Evolutionary conservation across 345 rosid genomes (phyloP), one percentile per base, ranked within the genome.

Genomic region (Atalantia buxifolia): DNA sequence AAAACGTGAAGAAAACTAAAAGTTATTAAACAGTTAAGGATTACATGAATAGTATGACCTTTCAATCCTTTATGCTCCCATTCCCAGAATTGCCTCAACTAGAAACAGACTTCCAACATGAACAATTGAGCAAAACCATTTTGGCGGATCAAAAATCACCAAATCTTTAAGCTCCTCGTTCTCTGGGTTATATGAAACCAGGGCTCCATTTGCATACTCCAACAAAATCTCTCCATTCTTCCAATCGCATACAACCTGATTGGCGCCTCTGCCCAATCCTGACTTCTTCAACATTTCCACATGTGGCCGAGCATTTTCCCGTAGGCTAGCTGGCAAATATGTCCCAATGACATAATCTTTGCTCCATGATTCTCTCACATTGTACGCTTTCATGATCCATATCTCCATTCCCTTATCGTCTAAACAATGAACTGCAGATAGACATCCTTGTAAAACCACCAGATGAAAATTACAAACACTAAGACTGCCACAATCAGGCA

Each of bases 311-410:
- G 22, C 7, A 18, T 36, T 24, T 75, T 60, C 21, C 4, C 42
- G 14, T 1, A 61, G 50, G 14, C 38, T 61, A 9, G 38, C 25
- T 5, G 73, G 79, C 60, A 76, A 14, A 76, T 69, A 76, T 21
- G 40, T 16, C 36, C 76, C 74, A 31, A 71, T 76, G 10, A 53
- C 18, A 22, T 65, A 55, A 16, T 56, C 28, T 21, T 73, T 73
- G 31, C 21, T 66, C 81, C 68, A 78, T 14, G 77, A 78, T 12
- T 79, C 77, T 24, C 40, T 40, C 10, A 65, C 81, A 1, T 75
- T 60, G 71, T 78, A 78, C 24, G 53, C 77, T 21, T 63, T 71
- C 81, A 71, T 71, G 3, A 78, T 22, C 65, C 81, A 78, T 14
- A 53, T 55, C 71, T 71, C 81, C 7, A 60, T 13, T 9, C 35